Conservation (phyloP, 129 eudicot genomes). For the Chrysanthemum seticuspe region DNA sequence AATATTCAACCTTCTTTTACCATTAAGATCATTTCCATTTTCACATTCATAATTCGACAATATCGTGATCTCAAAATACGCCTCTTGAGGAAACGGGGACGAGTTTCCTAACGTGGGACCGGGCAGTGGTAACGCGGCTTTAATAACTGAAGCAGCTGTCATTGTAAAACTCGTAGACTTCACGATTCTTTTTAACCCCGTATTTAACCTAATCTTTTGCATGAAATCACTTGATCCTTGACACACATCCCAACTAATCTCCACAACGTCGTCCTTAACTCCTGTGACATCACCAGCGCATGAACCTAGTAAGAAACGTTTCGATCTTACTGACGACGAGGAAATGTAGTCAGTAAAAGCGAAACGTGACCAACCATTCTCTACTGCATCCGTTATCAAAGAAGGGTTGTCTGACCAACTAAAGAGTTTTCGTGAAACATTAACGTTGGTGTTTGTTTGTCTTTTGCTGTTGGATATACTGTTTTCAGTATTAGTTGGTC, state of each 20-base stretch:
- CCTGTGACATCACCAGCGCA: slow-evolving; percentile 36
- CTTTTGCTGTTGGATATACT: slow-evolving; percentile 1
- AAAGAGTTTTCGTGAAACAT: slow-evolving; percentile 39
- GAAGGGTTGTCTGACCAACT: slow-evolving; percentile 82
- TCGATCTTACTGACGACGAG: slow-evolving; percentile 50
- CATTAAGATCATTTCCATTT: slow-evolving; percentile 16
- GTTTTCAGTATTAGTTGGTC: background rate
- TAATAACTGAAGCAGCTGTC: slow-evolving; percentile 20
- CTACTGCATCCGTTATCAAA: slow-evolving; percentile 78
- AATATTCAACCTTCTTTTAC: slow-evolving; percentile 25
- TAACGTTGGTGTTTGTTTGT: slow-evolving; percentile 33
- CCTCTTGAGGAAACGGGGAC: slow-evolving; percentile 46
- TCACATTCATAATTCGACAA: slow-evolving; percentile 25
- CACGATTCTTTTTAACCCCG: slow-evolving; percentile 20
- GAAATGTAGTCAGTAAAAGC: slow-evolving; percentile 52
- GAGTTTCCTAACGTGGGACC: slow-evolving; percentile 34
- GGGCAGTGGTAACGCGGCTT: slow-evolving; percentile 36
- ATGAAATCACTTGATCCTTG: slow-evolving; percentile 82
- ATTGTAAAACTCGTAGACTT: slow-evolving; percentile 11
- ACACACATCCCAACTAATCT: slow-evolving; percentile 71
- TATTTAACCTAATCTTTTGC: slow-evolving; percentile 54
- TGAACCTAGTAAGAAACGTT: slow-evolving; percentile 37
- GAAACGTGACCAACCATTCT: slow-evolving; percentile 89
- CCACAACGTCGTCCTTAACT: slow-evolving; percentile 31
- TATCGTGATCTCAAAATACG: slow-evolving; percentile 83